Conservation (phyloP, 441 rosid genomes). For the Eruca vesicaria region DNA sequence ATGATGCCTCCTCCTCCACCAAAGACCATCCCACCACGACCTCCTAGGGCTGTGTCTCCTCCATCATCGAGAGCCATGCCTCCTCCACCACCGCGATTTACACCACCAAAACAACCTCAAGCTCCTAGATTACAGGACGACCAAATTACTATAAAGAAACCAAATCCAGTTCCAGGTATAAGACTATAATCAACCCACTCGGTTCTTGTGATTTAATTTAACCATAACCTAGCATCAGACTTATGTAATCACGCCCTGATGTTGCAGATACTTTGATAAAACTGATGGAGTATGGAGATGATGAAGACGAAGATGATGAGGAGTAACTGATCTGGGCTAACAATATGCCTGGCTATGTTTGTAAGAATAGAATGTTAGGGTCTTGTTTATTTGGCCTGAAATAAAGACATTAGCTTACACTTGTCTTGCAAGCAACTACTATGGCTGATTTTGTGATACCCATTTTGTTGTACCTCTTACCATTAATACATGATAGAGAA, state of each 20-base stretch:
- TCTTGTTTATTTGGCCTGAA: background rate
- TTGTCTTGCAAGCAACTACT: background rate
- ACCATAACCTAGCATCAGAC: background rate
- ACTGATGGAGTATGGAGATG: constrained; percentile 93
- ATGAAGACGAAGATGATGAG: constrained; percentile 46
- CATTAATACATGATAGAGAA: background rate
- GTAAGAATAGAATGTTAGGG: background rate
- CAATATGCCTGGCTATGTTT: constrained; percentile 8
- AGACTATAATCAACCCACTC: background rate
- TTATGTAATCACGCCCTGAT: background rate
- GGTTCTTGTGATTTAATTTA: background rate
- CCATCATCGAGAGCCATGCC: constrained; percentile 39
- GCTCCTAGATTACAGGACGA: constrained; percentile 34
- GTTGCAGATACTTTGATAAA: constrained; percentile 83
- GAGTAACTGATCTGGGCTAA: background rate
- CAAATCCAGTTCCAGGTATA: constrained; percentile 56
- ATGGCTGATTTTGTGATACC: background rate
- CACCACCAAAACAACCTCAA: constrained; percentile 28
- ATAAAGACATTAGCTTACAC: background rate
- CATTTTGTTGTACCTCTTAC: background rate
- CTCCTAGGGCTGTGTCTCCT: constrained; percentile 33
- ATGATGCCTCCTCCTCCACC: constrained; percentile 42
- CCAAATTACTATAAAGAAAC: constrained; percentile 28
- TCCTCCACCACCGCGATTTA: constrained; percentile 57
- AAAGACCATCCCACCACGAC: constrained; percentile 38